Evolutionary conservation across 2,329 filamentous ascomycete species (phyloP).

Genomic region (Fusarium napiforme): DNA sequence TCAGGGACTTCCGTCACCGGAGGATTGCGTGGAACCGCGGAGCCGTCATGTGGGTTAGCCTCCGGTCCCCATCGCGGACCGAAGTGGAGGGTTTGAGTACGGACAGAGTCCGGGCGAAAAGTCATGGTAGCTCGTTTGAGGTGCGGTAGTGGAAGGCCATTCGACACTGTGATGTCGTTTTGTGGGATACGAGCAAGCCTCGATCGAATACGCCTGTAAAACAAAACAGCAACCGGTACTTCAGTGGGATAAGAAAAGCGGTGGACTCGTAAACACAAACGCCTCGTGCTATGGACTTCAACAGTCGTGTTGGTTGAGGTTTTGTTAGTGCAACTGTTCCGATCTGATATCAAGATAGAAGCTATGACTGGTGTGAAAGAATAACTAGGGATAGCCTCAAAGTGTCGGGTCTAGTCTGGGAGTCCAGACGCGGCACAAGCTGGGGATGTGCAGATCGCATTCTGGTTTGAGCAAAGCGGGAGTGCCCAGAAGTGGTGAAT

Average conservation of each 20-base stretch:
- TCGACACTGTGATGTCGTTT: not conserved
- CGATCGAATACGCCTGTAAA: not conserved
- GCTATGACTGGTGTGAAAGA: not conserved
- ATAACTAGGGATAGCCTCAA: not conserved
- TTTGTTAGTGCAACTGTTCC: not conserved
- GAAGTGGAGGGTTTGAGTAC: not conserved
- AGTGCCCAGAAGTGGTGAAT: slow-evolving; percentile 7
- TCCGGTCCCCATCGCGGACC: not conserved
- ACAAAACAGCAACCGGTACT: not conserved
- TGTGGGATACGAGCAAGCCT: not conserved
- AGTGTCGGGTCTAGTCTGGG: not conserved
- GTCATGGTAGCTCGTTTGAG: not conserved
- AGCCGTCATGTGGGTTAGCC: not conserved
- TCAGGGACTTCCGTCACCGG: not conserved
- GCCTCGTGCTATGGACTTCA: slow-evolving; percentile 18
- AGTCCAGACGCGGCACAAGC: slow-evolving; percentile 20
- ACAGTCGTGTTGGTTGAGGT: slow-evolving; percentile 17
- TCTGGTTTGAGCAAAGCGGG: slow-evolving; percentile 10
- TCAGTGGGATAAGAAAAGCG: not conserved
- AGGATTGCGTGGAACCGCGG: not conserved
- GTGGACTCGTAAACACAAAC: slow-evolving; percentile 30
- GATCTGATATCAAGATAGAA: not conserved
- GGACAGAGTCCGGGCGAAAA: not conserved
- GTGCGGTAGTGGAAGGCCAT: not conserved
- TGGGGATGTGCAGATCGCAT: slow-evolving; percentile 20